A percentile compares a stretch with the other conserved stretches of the same genome.
Conservation (phyloP, 176 grass and related monocot species). For the Zoysia pacifica region DNA sequence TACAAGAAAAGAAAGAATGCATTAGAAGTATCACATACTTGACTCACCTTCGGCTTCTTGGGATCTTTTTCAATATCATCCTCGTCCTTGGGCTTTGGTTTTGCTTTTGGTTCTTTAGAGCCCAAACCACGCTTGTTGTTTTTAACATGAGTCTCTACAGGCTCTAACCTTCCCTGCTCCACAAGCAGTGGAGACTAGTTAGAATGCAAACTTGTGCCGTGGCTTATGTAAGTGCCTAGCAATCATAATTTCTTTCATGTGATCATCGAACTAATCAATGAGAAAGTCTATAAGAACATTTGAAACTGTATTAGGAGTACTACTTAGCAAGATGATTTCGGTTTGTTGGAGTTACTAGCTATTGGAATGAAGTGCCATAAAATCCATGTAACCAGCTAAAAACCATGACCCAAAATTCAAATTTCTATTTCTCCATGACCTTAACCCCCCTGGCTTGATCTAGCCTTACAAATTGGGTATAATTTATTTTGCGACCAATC, state of each 20-base stretch:
- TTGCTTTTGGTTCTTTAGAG: constrained; percentile 65
- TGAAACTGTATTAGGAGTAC: neutral
- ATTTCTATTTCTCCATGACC: neutral
- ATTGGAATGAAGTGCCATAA: neutral
- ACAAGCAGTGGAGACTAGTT: neutral
- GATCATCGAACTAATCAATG: neutral
- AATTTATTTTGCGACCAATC: neutral
- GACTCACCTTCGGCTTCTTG: constrained; percentile 47
- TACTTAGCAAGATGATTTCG: neutral
- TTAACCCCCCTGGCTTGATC: neutral
- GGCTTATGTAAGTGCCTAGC: neutral
- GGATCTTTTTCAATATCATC: constrained; percentile 46
- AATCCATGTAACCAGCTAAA: neutral
- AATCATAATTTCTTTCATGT: neutral
- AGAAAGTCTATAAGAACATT: neutral
- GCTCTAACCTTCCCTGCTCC: constrained; percentile 76
- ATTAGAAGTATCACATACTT: neutral
- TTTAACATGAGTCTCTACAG: constrained; percentile 73
- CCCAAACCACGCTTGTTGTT: constrained; percentile 88
- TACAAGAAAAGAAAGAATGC: neutral
- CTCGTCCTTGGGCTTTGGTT: constrained; percentile 16
- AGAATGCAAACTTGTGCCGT: neutral
- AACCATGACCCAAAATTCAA: neutral
- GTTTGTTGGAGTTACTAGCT: neutral
- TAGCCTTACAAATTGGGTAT: neutral